Evolutionary conservation across 108 stramenopile species (phyloP).

Genomic region (Poteriospumella lacustris): DNA sequence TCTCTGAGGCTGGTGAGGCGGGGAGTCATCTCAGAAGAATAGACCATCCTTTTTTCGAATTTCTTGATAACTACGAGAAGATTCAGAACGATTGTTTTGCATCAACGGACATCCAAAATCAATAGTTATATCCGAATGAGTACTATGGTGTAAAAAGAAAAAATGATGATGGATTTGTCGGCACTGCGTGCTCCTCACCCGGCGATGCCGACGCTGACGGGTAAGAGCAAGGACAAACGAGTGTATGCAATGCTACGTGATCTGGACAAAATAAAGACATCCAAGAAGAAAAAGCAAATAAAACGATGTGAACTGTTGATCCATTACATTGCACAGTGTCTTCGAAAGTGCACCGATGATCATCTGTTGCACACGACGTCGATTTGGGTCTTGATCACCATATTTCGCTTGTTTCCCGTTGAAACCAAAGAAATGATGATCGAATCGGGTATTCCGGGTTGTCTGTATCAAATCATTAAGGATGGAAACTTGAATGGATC

Average conservation of each 20-base stretch:
- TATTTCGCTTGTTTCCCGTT: neutral
- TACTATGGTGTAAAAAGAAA: too few relatives aligned
- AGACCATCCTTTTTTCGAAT: too few relatives aligned
- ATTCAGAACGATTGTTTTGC: too few relatives aligned
- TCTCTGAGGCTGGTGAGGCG: too few relatives aligned
- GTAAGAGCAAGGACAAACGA: neutral
- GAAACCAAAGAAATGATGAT: neutral
- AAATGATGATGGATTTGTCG: neutral
- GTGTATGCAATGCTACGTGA: conserved; percentile 5
- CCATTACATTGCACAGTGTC: neutral
- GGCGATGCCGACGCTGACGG: neutral
- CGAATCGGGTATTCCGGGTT: neutral
- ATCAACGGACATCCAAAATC: too few relatives aligned
- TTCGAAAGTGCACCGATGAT: neutral
- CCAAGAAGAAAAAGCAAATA: neutral
- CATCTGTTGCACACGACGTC: neutral
- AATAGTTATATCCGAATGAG: too few relatives aligned
- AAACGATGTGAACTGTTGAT: neutral
- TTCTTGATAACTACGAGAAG: too few relatives aligned
- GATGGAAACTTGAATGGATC: neutral
- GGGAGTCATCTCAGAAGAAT: too few relatives aligned
- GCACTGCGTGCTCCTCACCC: neutral
- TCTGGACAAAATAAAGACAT: conserved; percentile 1
- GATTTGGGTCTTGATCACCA: neutral
- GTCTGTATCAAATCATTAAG: neutral